Base-by-base conservation (phyloP, 371 early-diverging fungal genomes). In the Mycotypha africana region DNA sequence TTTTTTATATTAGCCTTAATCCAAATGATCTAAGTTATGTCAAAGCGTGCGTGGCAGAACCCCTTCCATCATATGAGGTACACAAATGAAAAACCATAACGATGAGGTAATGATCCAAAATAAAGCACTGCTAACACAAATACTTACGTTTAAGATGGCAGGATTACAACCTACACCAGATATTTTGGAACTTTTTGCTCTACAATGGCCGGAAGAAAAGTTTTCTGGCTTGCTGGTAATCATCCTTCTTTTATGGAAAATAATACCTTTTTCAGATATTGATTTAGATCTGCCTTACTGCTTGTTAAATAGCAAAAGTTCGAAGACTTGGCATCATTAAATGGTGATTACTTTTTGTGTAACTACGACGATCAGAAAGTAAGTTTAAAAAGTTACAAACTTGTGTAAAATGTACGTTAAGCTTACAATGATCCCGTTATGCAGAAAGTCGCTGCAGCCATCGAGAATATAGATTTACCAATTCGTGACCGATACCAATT, bases 91-190 rank as follows among this genome's bases (percentile, higher is more conserved):
- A n/a, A n/a, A n/a, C n/a, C n/a, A n/a, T n/a, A n/a, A n/a, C n/a
- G n/a, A n/a, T n/a, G n/a, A n/a, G n/a, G n/a, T n/a, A n/a, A n/a
- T n/a, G n/a, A n/a, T n/a, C n/a, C n/a, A n/a, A n/a, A n/a, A n/a
- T n/a, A n/a, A n/a, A n/a, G n/a, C n/a, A n/a, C n/a, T n/a, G n/a
- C n/a, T n/a, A n/a, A n/a, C n/a, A n/a, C n/a, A n/a, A n/a, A n/a
- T n/a, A n/a, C n/a, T n/a, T n/a, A n/a, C n/a, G n/a, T n/a, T n/a
- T 2, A 52, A 82, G 84, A 51, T 70, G 22, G 94, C 92, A 1
- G 93, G 89, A 7, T 56, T 93, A 16, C 82, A 81, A 42, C 92
- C 95, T 1, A 77, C 79, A 4, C 46, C 84, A 2, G 91, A 92
- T n/a, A 84, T 85, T 63, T 61, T 93, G 16, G 91, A 93, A 57